Conservation (phyloP, 345 rosid species). For the Syzygium aromaticum region DNA sequence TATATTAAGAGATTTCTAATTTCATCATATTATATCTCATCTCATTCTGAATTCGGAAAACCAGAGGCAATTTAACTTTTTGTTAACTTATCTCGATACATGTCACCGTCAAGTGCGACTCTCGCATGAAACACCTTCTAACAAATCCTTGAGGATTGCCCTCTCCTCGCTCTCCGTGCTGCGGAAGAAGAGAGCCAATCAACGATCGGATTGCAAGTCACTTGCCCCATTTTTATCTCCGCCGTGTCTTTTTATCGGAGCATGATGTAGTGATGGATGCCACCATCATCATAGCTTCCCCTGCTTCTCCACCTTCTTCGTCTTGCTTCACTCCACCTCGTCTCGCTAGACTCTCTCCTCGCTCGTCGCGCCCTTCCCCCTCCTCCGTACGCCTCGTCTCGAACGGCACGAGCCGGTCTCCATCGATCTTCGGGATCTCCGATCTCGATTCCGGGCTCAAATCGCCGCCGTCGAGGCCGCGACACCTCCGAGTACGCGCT, state of each 20-base stretch:
- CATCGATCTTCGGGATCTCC: neutral
- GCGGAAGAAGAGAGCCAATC: neutral
- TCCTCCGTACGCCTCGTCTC: neutral
- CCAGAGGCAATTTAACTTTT: neutral
- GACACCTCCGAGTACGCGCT: constrained; percentile 1
- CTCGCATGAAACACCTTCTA: neutral
- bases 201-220: neutral
- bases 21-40: too few species aligned
- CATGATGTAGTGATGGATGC: neutral
- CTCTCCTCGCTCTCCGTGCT: too few species aligned
- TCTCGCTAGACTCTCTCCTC: neutral
- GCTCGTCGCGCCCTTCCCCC: neutral
- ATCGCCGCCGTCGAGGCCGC: neutral
- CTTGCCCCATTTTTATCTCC: neutral
- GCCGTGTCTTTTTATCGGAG: neutral
- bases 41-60: too few species aligned
- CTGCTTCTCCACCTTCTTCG: neutral
- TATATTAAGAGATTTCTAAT: too few species aligned
- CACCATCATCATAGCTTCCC: neutral
- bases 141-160: neutral
- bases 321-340: neutral
- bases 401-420: neutral
- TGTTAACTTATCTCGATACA: neutral
- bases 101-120: neutral
- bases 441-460: neutral